Percentiles rank a stretch among this genome's conserved stretches.
These are phyloP conservation scores for Melastoma malabathricum DNA, from an alignment of 345 rosid genomes.

Conservation along the genomic window DNA sequence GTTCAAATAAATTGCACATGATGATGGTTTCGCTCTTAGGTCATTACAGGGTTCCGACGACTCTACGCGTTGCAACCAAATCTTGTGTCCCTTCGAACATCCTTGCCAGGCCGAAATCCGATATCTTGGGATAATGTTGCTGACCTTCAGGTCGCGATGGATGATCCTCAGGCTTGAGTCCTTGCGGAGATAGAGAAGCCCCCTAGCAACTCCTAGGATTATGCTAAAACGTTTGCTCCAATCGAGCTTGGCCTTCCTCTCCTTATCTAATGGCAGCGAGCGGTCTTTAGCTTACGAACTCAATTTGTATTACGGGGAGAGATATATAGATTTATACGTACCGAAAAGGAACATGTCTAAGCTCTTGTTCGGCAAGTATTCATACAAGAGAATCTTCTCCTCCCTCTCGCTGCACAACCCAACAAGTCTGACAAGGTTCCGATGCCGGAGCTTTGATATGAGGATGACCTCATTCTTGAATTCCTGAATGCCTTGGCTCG, in stretches of 20 bases:
- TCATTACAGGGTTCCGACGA: constrained; percentile 15
- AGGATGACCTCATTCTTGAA: constrained; percentile 45
- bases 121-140: constrained; percentile 25
- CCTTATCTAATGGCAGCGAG: constrained; percentile 14
- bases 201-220: constrained; percentile 22
- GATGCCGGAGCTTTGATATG: constrained; percentile 49
- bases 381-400: constrained; percentile 43
- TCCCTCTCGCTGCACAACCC: constrained; percentile 48
- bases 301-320: background rate
- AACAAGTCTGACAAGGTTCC: constrained; percentile 42
- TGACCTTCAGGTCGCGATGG: constrained; percentile 21
- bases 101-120: constrained; percentile 25
- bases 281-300: too few species aligned
- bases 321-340: constrained; percentile 1
- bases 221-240: constrained; percentile 22
- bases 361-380: constrained; percentile 26
- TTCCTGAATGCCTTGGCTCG: constrained; percentile 50
- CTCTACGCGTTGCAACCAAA: constrained; percentile 10
- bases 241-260: constrained; percentile 6
- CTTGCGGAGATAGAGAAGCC: constrained; percentile 19
- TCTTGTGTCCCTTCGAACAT: constrained; percentile 13
- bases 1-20: background rate
- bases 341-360: constrained; percentile 18
- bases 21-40: background rate
- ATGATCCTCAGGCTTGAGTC: constrained; percentile 21